Conservation (phyloP, 2,329 filamentous ascomycete genomes). For the Colletotrichum sp. region DNA sequence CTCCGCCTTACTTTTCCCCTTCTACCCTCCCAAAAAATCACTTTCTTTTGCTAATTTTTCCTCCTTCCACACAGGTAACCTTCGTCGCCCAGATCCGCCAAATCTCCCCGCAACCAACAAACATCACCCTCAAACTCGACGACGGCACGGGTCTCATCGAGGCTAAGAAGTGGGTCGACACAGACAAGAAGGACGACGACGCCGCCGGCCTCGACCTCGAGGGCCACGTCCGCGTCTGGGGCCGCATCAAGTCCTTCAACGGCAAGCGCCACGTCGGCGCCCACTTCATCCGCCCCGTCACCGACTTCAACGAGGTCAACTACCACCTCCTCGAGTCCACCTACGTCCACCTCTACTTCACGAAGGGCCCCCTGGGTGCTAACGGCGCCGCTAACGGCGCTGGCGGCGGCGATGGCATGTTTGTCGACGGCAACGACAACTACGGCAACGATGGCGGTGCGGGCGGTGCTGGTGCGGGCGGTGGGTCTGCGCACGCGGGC, state of each 20-base stretch:
- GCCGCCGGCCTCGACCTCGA: constrained; percentile 69
- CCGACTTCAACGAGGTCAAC: constrained; percentile 89
- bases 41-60: neutral
- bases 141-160: constrained; percentile 94
- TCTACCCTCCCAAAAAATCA: neutral
- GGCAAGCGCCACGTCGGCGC: constrained; percentile 83
- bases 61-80: constrained; percentile 46
- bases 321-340: constrained; percentile 92
- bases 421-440: constrained; percentile 55
- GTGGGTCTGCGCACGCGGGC: constrained; percentile 32
- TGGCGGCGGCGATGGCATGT: constrained; percentile 53
- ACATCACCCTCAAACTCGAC: constrained; percentile 91
- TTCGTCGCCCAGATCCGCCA: constrained; percentile 91
- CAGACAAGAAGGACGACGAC: constrained; percentile 56
- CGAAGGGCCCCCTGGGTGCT: constrained; percentile 66
- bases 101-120: constrained; percentile 85
- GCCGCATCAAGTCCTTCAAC: constrained; percentile 82
- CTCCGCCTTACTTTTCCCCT: neutral
- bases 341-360: constrained; percentile 85
- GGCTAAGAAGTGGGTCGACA: constrained; percentile 85
- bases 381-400: constrained; percentile 39
- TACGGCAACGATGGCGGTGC: constrained; percentile 44
- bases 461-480: constrained; percentile 40
- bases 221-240: constrained; percentile 85
- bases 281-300: constrained; percentile 79